phyloP scores from a whole-genome alignment of 441 rosid genomes.

The Brassica balearica region DNA sequence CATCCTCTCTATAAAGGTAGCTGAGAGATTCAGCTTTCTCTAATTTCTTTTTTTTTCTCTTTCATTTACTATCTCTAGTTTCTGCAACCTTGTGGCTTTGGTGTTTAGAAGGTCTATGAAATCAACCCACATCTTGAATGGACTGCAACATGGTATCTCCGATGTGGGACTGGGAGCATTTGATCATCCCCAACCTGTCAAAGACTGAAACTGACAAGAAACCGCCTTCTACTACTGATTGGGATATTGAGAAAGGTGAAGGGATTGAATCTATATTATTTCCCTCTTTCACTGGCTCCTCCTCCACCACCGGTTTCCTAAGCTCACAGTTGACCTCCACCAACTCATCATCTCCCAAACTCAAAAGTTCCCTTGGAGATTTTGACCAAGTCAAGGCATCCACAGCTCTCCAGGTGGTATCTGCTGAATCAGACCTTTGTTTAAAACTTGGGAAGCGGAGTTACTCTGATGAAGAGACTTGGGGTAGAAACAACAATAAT shows the following conservation, averaged over 20 bases:
- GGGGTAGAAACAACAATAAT: constrained; percentile 33
- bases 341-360: constrained; percentile 37
- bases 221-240: constrained; percentile 22
- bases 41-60: constrained; percentile 1
- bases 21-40: constrained; percentile 8
- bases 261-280: constrained; percentile 51
- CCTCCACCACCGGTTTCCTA: constrained; percentile 42
- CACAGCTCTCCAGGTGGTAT: constrained; percentile 35
- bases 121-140: constrained; percentile 40
- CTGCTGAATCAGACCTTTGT: constrained; percentile 46
- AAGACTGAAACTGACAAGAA: constrained; percentile 24
- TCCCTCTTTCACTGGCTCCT: constrained; percentile 56
- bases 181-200: constrained; percentile 31
- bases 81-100: constrained; percentile 15
- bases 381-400: constrained; percentile 35
- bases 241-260: constrained; percentile 39
- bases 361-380: constrained; percentile 46
- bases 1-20: constrained; percentile 23
- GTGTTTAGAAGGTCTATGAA: constrained; percentile 26
- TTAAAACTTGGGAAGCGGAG: constrained; percentile 47
- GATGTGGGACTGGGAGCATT: constrained; percentile 46
- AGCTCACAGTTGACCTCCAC: constrained; percentile 44
- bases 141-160: constrained; percentile 45
- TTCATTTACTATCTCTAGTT: constrained; percentile 7
- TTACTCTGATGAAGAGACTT: constrained; percentile 41